These are phyloP conservation scores for Agastache rugosa DNA, from an alignment of 257 asterid genomes.

Conservation along the genomic window DNA sequence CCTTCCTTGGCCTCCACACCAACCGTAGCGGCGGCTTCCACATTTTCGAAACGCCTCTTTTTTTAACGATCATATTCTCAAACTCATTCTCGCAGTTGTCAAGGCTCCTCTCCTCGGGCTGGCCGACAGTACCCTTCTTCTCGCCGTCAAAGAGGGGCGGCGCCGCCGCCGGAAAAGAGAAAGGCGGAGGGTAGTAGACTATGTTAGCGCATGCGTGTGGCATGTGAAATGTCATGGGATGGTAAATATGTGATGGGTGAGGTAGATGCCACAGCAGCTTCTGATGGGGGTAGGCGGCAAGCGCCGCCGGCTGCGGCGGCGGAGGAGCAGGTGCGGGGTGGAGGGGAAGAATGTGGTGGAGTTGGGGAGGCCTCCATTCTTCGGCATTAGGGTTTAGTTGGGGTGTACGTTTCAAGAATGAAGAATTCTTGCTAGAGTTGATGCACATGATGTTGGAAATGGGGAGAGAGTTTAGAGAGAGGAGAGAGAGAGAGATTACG, in stretches of 20 bases:
- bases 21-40: not conserved
- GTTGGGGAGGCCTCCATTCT: slow-evolving; percentile 14
- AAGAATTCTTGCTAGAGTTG: not conserved
- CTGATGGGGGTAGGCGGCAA: not conserved
- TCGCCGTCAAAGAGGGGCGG: not conserved
- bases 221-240: not conserved
- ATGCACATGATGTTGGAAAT: not conserved
- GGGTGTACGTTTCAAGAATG: not conserved
- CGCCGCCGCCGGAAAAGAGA: slow-evolving; percentile 1
- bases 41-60: not conserved
- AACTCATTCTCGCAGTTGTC: not conserved
- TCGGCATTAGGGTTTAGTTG: slow-evolving; percentile 11
- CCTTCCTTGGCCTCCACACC: slow-evolving; percentile 2
- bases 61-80: not conserved
- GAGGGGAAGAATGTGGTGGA: not conserved
- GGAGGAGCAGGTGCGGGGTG: not conserved
- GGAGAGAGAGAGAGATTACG: not conserved
- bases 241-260: not conserved
- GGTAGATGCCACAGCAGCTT: not conserved
- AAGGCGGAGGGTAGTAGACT: not conserved
- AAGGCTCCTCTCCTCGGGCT: not conserved
- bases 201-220: not conserved
- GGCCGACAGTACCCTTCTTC: not conserved
- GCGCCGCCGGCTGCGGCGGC: slow-evolving; percentile 12
- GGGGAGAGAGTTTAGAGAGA: too few species aligned